Conservation (phyloP, 2,329 filamentous ascomycete genomes). For the Xylaria sp. region DNA sequence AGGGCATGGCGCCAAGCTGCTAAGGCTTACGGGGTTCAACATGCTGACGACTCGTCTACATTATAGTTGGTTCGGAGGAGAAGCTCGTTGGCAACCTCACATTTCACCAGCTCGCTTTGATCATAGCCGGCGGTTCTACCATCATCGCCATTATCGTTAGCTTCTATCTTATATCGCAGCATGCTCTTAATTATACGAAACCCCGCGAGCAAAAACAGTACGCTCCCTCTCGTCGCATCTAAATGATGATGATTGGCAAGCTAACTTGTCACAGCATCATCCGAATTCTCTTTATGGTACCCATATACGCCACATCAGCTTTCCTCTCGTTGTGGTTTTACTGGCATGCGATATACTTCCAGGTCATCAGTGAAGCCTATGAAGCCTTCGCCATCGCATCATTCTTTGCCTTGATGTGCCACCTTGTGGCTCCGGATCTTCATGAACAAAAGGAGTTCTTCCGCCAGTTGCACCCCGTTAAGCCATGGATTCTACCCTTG, state of each 20-base stretch:
- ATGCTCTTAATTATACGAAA: conserved; percentile 70
- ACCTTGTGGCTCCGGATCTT: conserved; percentile 80
- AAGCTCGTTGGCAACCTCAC: conserved; percentile 60
- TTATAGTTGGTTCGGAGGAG: conserved; percentile 60
- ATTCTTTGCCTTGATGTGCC: conserved; percentile 85
- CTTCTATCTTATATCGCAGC: conserved; percentile 67
- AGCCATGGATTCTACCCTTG: conserved; percentile 80
- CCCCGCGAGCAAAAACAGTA: conserved; percentile 68
- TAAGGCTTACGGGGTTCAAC: conserved; percentile 23
- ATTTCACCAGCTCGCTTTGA: conserved; percentile 66
- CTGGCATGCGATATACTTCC: conserved; percentile 81
- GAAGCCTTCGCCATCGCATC: conserved; percentile 89
- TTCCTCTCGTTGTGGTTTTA: conserved; percentile 81
- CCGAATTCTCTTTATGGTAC: conserved; percentile 89
- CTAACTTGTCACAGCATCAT: conserved; percentile 70
- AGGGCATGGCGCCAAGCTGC: conserved; percentile 32
- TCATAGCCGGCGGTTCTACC: conserved; percentile 61
- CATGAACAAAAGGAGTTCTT: conserved; percentile 88
- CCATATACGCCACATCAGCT: conserved; percentile 79
- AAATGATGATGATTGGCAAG: conserved; percentile 1
- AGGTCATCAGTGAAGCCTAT: conserved; percentile 85
- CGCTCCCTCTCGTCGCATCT: conserved; percentile 29
- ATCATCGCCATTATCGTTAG: conserved; percentile 64
- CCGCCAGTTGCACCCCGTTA: conserved; percentile 70
- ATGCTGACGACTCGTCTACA: conserved; percentile 44